Base-by-base conservation (phyloP, 1,284 basidiomycete genomes). In the Apiotrichum siamense region DNA sequence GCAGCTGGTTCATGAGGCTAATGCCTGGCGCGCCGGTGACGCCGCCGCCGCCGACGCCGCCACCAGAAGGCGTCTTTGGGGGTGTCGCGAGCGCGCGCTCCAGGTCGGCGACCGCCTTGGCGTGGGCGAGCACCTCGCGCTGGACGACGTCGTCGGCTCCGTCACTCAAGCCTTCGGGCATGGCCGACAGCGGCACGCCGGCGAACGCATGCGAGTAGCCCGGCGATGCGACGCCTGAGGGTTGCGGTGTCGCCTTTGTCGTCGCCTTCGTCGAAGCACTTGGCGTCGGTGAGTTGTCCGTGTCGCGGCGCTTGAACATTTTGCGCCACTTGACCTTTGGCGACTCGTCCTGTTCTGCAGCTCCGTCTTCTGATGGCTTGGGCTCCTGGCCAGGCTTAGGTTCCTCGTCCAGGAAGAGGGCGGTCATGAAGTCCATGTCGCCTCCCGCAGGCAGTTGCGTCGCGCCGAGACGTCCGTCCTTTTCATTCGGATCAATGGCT, bases 381-480 rank as follows among this genome's bases (percentile, higher is more conserved):
- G 12, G 11, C 6, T 39, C 45, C 37, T 47, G 20, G 18, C 35
- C 32, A 6, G 33, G 20, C 20, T 18, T 18, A 5, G 25, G 18
- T 12, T 38, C 45, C 36, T 17, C 27, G 21, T 47, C 45, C 20
- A 47, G 45, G n/a, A 50, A 57, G 3, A 54, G 43, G 5, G 49
- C 52, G 24, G 47, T 45, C 48, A 57, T 27, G 11, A 57, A 41
- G 39, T 51, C 55, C 52, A 57, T 51, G 20, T 45, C 41, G 4
- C 37, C 36, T 35, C 24, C 23, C 7, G 39, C 13, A 7, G 37
- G 31, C 26, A 6, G 43, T 9, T 26, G 38, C 38, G 17, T 9
- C n/a, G 7, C 18, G 12, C 33, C 17, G 12, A 12, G n/a, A 26
- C 11, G 44, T 40, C n/a, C n/a, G 29, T 15, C 25, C 31, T 23